phyloP scores from a whole-genome alignment of 1,284 basidiomycete species.

The Fistulinella cinereoalba region DNA sequence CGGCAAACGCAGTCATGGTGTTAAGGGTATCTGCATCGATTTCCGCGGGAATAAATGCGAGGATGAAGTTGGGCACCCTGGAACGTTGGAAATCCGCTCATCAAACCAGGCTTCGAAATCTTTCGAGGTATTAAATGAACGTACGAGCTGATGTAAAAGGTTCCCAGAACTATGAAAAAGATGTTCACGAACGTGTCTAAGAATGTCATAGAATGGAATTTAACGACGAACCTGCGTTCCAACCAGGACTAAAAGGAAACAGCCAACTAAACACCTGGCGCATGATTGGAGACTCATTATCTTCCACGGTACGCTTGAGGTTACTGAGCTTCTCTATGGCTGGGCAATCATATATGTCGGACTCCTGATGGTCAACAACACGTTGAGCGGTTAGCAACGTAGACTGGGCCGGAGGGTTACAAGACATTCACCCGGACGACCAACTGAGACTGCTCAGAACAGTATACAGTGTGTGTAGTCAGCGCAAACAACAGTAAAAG shows the following conservation, averaged over 20 bases:
- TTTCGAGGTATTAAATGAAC: slow-evolving; percentile 32
- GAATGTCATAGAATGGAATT: background rate
- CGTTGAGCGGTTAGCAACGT: slow-evolving; percentile 8
- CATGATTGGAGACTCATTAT: slow-evolving; percentile 66
- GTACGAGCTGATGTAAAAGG: slow-evolving; percentile 92
- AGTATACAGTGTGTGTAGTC: slow-evolving; percentile 17
- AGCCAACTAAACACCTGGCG: slow-evolving; percentile 73
- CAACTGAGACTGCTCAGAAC: slow-evolving; percentile 19
- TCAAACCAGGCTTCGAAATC: slow-evolving; percentile 17
- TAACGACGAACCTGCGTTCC: slow-evolving; percentile 64
- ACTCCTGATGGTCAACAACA: slow-evolving; percentile 37
- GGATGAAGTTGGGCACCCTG: slow-evolving; percentile 88
- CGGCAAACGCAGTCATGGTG: slow-evolving; percentile 87
- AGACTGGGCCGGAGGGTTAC: background rate
- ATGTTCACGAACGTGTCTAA: slow-evolving; percentile 26
- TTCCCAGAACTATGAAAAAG: slow-evolving; percentile 63
- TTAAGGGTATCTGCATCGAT: slow-evolving; percentile 82
- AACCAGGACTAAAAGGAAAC: slow-evolving; percentile 84
- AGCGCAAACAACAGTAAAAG: slow-evolving; percentile 38
- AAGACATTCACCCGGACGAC: slow-evolving; percentile 30
- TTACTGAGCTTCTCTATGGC: slow-evolving; percentile 56
- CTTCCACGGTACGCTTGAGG: slow-evolving; percentile 60
- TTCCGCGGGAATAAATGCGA: slow-evolving; percentile 84
- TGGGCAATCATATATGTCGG: slow-evolving; percentile 49
- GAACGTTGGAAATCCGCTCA: slow-evolving; percentile 19